These are phyloP conservation scores for Adansonia madagascariensis DNA, from an alignment of 441 rosid species.

Conservation along the genomic window DNA sequence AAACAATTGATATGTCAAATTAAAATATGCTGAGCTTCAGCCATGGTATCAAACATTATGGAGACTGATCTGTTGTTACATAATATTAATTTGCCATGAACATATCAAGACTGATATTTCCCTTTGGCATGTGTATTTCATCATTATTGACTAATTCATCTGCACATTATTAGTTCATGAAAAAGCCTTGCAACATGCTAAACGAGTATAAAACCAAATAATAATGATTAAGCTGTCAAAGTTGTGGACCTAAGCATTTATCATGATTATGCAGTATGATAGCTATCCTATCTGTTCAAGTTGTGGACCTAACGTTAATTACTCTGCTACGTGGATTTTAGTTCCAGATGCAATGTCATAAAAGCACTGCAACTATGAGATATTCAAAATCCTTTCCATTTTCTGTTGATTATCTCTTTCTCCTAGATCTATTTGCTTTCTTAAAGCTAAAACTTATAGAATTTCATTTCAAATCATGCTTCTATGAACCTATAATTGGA, in stretches of 20 bases:
- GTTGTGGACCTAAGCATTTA: not conserved
- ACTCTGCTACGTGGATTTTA: not conserved
- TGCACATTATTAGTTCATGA: no score
- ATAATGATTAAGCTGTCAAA: not conserved
- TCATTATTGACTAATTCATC: not conserved
- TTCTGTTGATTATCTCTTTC: not conserved
- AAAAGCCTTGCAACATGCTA: not conserved
- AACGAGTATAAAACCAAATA: not conserved
- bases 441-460: not conserved
- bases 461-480: not conserved
- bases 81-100: not conserved
- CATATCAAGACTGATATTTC: not conserved
- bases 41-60: not conserved
- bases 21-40: not conserved
- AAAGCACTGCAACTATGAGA: not conserved
- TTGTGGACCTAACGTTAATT: not conserved
- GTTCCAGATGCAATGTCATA: not conserved
- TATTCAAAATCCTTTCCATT: not conserved
- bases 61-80: not conserved
- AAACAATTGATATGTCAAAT: not conserved
- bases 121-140: not conserved
- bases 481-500: not conserved
- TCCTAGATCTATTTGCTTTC: not conserved
- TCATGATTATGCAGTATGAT: not conserved
- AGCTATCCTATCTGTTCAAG: not conserved